Conservation (phyloP, 768 basidiomycete species). For the Kwoniella sp. region DNA sequence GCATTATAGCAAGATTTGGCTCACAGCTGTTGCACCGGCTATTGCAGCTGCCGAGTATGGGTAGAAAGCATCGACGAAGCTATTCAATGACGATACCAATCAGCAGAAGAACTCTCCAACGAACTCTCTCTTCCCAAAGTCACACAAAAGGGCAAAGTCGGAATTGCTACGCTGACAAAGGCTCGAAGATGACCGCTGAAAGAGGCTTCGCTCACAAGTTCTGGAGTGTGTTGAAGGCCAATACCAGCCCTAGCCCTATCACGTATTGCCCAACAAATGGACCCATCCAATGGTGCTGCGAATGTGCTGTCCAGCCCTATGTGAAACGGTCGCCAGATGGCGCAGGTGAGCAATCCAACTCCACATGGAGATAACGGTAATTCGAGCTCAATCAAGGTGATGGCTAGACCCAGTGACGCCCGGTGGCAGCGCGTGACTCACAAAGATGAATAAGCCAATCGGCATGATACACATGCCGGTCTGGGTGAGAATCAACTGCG, state of each 20-base stretch:
- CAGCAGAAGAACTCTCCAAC: not conserved
- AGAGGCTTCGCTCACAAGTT: conserved; percentile 41
- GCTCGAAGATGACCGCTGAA: too few species aligned
- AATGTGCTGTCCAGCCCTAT: conserved; percentile 48
- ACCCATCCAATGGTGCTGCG: conserved; percentile 49
- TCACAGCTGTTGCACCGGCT: conserved; percentile 47
- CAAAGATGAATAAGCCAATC: conserved; percentile 49
- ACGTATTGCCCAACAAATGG: conserved; percentile 41
- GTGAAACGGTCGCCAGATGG: too few species aligned
- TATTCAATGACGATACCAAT: not conserved
- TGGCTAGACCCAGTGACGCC: too few species aligned
- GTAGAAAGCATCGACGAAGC: conserved; percentile 52
- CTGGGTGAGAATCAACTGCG: conserved; percentile 50
- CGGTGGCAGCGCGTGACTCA: conserved; percentile 11
- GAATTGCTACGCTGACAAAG: too few species aligned
- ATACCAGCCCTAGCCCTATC: conserved; percentile 41
- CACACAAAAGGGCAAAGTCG: too few species aligned
- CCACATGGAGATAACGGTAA: not conserved
- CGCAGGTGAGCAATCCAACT: not conserved
- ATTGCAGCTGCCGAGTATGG: conserved; percentile 52
- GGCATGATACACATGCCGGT: conserved; percentile 50
- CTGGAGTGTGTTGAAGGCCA: conserved; percentile 51
- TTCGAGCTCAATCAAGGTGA: too few species aligned
- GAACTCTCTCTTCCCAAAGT: too few species aligned
- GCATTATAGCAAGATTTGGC: conserved; percentile 3